Conservation (phyloP, 2,329 filamentous ascomycete species). For the Alternaria sp. region DNA sequence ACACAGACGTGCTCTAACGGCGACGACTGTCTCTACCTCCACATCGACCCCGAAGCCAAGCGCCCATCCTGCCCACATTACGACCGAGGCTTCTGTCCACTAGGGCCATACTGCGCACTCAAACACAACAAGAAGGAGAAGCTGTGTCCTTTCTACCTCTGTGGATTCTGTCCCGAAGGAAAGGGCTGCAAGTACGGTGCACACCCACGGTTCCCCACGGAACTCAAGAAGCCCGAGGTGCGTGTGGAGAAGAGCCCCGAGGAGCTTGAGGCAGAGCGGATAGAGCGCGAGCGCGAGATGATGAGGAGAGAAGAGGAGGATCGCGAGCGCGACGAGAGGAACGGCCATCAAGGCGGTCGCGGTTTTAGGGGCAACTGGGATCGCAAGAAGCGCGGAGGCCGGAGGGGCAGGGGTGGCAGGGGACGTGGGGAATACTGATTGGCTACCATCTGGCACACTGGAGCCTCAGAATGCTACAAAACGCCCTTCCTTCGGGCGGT, state of each 20-base stretch:
- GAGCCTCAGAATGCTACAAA: neutral
- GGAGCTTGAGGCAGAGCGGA: conserved; percentile 66
- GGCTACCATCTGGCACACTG: neutral
- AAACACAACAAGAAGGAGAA: conserved; percentile 79
- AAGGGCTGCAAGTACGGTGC: conserved; percentile 77
- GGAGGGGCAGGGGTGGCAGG: conserved; percentile 28
- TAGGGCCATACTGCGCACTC: conserved; percentile 86
- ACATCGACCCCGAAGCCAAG: conserved; percentile 82
- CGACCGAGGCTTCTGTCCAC: conserved; percentile 90
- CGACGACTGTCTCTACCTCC: conserved; percentile 93
- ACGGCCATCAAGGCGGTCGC: conserved; percentile 37
- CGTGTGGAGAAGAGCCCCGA: conserved; percentile 74
- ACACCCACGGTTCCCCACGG: conserved; percentile 81
- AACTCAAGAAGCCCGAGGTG: conserved; percentile 66
- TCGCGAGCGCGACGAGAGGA: conserved; percentile 45
- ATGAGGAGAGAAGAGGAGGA: conserved; percentile 51
- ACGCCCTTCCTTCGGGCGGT: neutral
- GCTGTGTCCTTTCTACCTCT: conserved; percentile 84
- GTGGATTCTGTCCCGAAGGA: conserved; percentile 92
- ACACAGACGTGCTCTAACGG: conserved; percentile 96
- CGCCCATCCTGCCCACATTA: conserved; percentile 73
- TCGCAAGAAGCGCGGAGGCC: conserved; percentile 40
- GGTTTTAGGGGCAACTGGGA: conserved; percentile 45
- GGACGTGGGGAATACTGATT: conserved; percentile 27
- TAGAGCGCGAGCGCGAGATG: conserved; percentile 57